A percentile compares a stretch with the other conserved stretches of the same genome.
phyloP scores from a whole-genome alignment of 495 filamentous ascomycete species.

The Xeromyces bisporus region DNA sequence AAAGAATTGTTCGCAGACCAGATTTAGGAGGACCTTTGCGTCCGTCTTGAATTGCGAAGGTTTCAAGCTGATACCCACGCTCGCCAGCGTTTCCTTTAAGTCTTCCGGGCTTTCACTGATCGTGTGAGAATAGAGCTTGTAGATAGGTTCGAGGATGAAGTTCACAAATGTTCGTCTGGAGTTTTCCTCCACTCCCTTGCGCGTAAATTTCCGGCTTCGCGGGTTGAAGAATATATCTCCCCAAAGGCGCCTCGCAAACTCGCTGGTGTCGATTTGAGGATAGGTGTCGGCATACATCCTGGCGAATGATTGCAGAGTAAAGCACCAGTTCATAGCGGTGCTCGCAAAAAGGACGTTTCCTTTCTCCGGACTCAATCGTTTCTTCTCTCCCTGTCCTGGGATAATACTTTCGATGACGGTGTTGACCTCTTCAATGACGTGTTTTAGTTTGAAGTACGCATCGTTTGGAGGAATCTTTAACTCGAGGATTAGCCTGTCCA shows the following conservation, averaged over 20 bases:
- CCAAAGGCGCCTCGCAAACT: constrained; percentile 76
- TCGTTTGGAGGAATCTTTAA: constrained; percentile 88
- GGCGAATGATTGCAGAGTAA: constrained; percentile 82
- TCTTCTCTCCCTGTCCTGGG: constrained; percentile 64
- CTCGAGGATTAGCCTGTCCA: constrained; percentile 89
- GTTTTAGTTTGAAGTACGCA: constrained; percentile 96
- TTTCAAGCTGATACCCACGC: constrained; percentile 70
- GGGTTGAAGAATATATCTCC: constrained; percentile 97
- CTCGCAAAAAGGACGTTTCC: constrained; percentile 94
- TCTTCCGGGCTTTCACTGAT: constrained; percentile 83
- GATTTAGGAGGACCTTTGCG: constrained; percentile 70
- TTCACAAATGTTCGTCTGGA: constrained; percentile 82
- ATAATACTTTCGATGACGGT: constrained; percentile 78
- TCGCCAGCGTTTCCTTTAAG: constrained; percentile 60
- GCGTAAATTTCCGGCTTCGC: constrained; percentile 69
- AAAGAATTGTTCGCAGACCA: constrained; percentile 93
- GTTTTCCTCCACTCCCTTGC: constrained; percentile 65
- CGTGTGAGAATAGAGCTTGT: constrained; percentile 93
- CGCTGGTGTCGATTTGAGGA: constrained; percentile 55
- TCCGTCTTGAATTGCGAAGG: constrained; percentile 81
- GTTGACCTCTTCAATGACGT: constrained; percentile 95
- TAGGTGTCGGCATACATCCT: constrained; percentile 91
- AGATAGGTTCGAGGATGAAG: constrained; percentile 90
- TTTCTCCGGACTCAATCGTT: constrained; percentile 83
- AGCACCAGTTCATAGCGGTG: constrained; percentile 88